Conservation (phyloP, 2,329 filamentous ascomycete genomes). For the Fusarium sp. region DNA sequence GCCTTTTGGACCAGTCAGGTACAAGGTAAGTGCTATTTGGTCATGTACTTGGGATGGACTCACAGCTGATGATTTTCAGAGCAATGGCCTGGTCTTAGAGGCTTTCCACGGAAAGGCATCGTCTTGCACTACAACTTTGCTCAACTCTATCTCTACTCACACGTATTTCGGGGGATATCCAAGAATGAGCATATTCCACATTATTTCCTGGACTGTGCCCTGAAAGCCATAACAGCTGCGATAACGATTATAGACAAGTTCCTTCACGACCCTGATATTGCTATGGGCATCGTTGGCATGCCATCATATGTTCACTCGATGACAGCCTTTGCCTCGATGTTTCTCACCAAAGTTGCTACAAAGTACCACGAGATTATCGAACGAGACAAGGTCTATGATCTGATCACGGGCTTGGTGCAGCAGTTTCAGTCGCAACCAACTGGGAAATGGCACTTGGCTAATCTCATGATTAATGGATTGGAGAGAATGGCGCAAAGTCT, state of each 20-base stretch:
- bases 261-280: constrained; percentile 53
- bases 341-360: constrained; percentile 58
- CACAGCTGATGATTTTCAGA: constrained; percentile 33
- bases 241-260: constrained; percentile 56
- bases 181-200: constrained; percentile 41
- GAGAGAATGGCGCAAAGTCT: constrained; percentile 44
- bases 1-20: constrained; percentile 48
- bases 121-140: constrained; percentile 54
- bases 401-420: constrained; percentile 52
- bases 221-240: constrained; percentile 49
- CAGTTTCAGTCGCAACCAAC: constrained; percentile 54
- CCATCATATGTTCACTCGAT: constrained; percentile 64
- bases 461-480: constrained; percentile 58
- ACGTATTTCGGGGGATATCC: constrained; percentile 53
- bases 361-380: constrained; percentile 56
- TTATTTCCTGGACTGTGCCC: constrained; percentile 46
- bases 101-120: constrained; percentile 52
- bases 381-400: constrained; percentile 49
- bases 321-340: constrained; percentile 63
- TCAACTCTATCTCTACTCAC: constrained; percentile 54
- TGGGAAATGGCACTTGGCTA: constrained; percentile 57
- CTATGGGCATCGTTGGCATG: constrained; percentile 53
- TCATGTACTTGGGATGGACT: fast-evolving
- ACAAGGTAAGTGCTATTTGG: constrained; percentile 28
- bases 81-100: constrained; percentile 50